phyloP scores from a whole-genome alignment of 805 yeast species.

The Wickerhamomyces bisporus region DNA sequence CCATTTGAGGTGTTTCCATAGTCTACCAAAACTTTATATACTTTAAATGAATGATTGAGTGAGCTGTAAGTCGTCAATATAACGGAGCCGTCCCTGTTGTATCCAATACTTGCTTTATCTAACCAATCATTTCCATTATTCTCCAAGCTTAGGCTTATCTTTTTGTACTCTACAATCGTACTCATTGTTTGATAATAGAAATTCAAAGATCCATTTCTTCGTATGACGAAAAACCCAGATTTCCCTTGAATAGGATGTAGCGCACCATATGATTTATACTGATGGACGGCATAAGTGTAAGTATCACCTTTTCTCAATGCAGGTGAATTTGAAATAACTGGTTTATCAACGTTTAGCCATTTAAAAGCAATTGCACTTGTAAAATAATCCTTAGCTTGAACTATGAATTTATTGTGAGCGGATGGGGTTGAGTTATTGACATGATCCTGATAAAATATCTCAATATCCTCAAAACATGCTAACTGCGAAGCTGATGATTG shows the following conservation, averaged over 20 bases:
- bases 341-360: constrained; percentile 75
- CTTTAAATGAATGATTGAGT: constrained; percentile 30
- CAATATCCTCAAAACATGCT: constrained; percentile 22
- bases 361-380: constrained; percentile 39
- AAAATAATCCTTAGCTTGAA: constrained; percentile 21
- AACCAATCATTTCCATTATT: constrained; percentile 22
- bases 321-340: constrained; percentile 54
- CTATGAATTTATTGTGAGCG: constrained; percentile 1
- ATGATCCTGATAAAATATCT: constrained; percentile 33
- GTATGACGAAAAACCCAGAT: constrained; percentile 64
- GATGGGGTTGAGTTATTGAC: constrained; percentile 33
- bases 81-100: constrained; percentile 40
- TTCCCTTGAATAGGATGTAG: constrained; percentile 64
- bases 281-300: constrained; percentile 54
- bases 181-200: constrained; percentile 58
- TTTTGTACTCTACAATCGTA: constrained; percentile 53
- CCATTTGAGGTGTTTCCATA: constrained; percentile 50
- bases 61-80: constrained; percentile 38
- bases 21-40: constrained; percentile 40
- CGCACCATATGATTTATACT: constrained; percentile 54
- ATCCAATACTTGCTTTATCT: constrained; percentile 45
- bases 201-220: constrained; percentile 55
- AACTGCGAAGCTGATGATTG: constrained; percentile 21
- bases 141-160: constrained; percentile 29
- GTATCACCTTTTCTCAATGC: constrained; percentile 37